Evolutionary conservation across 768 basidiomycete genomes (phyloP).

Genomic region (Termitomyces bulborhizus): DNA sequence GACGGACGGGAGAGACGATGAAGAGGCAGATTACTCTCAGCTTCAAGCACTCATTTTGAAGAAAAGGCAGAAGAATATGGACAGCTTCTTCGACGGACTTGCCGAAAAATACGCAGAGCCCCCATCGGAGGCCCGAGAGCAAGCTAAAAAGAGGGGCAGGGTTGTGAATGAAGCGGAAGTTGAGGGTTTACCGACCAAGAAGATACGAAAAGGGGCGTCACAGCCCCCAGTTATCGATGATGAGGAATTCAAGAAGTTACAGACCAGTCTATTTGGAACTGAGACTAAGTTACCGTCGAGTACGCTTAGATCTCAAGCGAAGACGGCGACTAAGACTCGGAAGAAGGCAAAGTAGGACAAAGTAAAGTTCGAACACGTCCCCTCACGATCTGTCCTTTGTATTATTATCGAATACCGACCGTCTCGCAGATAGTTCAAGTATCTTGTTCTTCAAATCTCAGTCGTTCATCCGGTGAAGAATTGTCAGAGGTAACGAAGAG

Average conservation of each 20-base stretch:
- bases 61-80: conserved; percentile 52
- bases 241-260: conserved; percentile 56
- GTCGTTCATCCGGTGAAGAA: not conserved
- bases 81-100: conserved; percentile 68
- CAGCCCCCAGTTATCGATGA: conserved; percentile 58
- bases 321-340: conserved; percentile 20
- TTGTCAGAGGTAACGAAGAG: conserved; percentile 61
- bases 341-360: conserved; percentile 24
- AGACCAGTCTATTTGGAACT: conserved; percentile 47
- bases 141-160: conserved; percentile 50
- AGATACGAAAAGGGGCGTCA: conserved; percentile 26
- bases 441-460: not conserved
- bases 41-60: conserved; percentile 80
- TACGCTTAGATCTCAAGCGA: conserved; percentile 15
- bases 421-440: not conserved
- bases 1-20: conserved; percentile 21
- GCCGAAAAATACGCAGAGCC: conserved; percentile 68
- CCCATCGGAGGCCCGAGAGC: conserved; percentile 38
- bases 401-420: not conserved
- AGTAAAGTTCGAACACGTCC: not conserved
- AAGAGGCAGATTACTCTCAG: conserved; percentile 58
- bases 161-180: conserved; percentile 34
- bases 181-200: conserved; percentile 45
- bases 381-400: not conserved
- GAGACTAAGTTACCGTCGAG: conserved; percentile 27